Conservation (phyloP, 495 filamentous ascomycete species). For the Clohesyomyces aquaticus region DNA sequence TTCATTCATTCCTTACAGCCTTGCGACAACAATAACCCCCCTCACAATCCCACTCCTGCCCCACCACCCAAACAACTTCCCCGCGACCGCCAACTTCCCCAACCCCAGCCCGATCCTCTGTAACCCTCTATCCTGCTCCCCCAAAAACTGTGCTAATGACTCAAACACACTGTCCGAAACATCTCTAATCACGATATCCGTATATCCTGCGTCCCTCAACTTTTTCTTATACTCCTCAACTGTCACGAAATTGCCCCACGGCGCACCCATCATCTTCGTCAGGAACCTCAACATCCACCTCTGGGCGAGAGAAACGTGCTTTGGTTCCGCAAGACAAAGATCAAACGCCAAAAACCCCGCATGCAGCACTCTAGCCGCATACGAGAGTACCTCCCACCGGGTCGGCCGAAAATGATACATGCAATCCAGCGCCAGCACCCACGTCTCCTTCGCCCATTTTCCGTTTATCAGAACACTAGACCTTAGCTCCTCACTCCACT, state of each 20-base stretch:
- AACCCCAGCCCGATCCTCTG: conserved; percentile 48
- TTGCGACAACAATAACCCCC: conserved; percentile 54
- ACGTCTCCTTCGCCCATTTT: conserved; percentile 33
- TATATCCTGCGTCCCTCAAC: conserved; percentile 48
- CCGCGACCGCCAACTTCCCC: conserved; percentile 48
- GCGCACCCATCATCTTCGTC: conserved; percentile 16
- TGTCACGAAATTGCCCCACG: conserved; percentile 36
- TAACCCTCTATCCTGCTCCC: conserved; percentile 43
- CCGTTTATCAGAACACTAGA: too few relatives aligned
- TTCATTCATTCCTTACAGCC: too few relatives aligned
- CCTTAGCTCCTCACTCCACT: conserved; percentile 26
- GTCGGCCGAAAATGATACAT: conserved; percentile 58
- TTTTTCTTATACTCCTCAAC: conserved; percentile 25
- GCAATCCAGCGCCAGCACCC: conserved; percentile 57
- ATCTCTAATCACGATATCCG: conserved; percentile 51
- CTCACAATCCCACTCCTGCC: conserved; percentile 49
- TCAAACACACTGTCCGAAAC: conserved; percentile 52
- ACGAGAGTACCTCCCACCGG: conserved; percentile 47
- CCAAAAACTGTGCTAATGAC: conserved; percentile 48
- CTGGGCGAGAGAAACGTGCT: conserved; percentile 13
- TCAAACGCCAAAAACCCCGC: conserved; percentile 53
- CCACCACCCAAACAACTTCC: conserved; percentile 54
- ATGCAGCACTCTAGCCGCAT: conserved; percentile 45
- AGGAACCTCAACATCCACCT: conserved; percentile 17
- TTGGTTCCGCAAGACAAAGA: conserved; percentile 32